Percentiles rank a stretch among this genome's conserved stretches.
Evolutionary conservation across 1,139 yeast species (phyloP).

Genomic region (Kodamaea anthophila): DNA sequence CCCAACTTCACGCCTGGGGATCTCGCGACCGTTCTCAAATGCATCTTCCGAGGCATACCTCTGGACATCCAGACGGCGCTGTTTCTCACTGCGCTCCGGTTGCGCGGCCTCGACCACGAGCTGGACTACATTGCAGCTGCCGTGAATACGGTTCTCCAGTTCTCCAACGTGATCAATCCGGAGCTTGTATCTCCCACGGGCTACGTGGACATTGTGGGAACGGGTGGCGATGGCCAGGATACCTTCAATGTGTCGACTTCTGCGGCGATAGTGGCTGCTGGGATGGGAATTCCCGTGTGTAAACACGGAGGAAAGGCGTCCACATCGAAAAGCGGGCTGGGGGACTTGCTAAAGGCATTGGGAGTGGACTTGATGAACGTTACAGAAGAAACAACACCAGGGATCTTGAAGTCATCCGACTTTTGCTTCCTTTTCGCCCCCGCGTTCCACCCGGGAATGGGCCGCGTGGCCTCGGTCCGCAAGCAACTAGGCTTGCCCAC

Average conservation of each 20-base stretch:
- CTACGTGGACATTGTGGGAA: slow-evolving; percentile 87
- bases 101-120: slow-evolving; percentile 73
- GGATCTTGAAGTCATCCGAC: slow-evolving; percentile 46
- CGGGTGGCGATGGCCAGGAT: slow-evolving; percentile 97
- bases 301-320: slow-evolving; percentile 97
- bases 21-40: slow-evolving; percentile 51
- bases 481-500: slow-evolving; percentile 81
- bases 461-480: slow-evolving; percentile 70
- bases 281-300: slow-evolving; percentile 77
- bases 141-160: slow-evolving; percentile 61
- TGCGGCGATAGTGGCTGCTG: slow-evolving; percentile 89
- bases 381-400: slow-evolving; percentile 57
- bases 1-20: slow-evolving; percentile 57
- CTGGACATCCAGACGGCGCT: slow-evolving; percentile 71
- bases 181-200: slow-evolving; percentile 43
- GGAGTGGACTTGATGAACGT: slow-evolving; percentile 76
- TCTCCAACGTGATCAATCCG: slow-evolving; percentile 46
- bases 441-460: slow-evolving; percentile 92
- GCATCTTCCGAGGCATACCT: slow-evolving; percentile 54
- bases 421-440: slow-evolving; percentile 89
- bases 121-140: slow-evolving; percentile 84
- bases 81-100: slow-evolving; percentile 69
- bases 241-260: slow-evolving; percentile 96
- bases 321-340: slow-evolving; percentile 88
- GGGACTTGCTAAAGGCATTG: slow-evolving; percentile 70